A percentile compares a stretch with the other conserved stretches of the same genome.
Conservation (phyloP, 352 stramenopile genomes). For the Phytopythium delawarense region DNA sequence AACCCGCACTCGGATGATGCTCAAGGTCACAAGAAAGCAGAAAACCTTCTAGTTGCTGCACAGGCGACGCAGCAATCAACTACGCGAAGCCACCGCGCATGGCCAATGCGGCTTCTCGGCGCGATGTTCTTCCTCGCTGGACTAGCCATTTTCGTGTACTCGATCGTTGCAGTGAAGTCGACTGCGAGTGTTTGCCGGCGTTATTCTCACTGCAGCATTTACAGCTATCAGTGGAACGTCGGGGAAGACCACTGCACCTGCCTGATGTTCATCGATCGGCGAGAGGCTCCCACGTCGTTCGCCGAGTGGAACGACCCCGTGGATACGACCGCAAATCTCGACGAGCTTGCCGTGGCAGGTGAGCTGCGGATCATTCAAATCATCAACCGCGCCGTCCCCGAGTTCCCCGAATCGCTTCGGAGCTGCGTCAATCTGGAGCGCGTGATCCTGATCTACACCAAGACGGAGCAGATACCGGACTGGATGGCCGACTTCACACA, state of each 20-base stretch:
- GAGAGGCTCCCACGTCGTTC: conserved; percentile 20
- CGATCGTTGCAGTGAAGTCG: conserved; percentile 21
- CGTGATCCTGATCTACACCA: conserved; percentile 34
- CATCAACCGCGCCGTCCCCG: conserved; percentile 36
- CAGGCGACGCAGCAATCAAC: neutral
- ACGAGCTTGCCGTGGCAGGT: conserved; percentile 21
- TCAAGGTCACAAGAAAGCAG: too few relatives aligned
- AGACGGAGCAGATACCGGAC: conserved; percentile 21
- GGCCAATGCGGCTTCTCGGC: conserved; percentile 26
- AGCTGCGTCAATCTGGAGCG: conserved; percentile 29
- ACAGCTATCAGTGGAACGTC: conserved; percentile 42
- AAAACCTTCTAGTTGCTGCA: too few relatives aligned
- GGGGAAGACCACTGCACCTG: conserved; percentile 26
- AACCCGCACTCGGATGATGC: too few relatives aligned
- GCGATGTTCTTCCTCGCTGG: conserved; percentile 24
- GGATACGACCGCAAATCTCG: conserved; percentile 26
- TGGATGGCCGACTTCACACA: conserved; percentile 27
- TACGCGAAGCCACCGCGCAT: conserved; percentile 5
- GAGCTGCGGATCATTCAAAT: conserved; percentile 44
- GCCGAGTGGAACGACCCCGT: conserved; percentile 33
- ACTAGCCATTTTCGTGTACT: conserved; percentile 22
- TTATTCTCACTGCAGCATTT: conserved; percentile 28
- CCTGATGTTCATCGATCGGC: conserved; percentile 34
- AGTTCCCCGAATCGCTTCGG: conserved; percentile 28
- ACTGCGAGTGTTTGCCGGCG: conserved; percentile 23